These are phyloP conservation scores for Pythium myriotylum DNA, from an alignment of 352 stramenopile species.

Conservation along the genomic window DNA sequence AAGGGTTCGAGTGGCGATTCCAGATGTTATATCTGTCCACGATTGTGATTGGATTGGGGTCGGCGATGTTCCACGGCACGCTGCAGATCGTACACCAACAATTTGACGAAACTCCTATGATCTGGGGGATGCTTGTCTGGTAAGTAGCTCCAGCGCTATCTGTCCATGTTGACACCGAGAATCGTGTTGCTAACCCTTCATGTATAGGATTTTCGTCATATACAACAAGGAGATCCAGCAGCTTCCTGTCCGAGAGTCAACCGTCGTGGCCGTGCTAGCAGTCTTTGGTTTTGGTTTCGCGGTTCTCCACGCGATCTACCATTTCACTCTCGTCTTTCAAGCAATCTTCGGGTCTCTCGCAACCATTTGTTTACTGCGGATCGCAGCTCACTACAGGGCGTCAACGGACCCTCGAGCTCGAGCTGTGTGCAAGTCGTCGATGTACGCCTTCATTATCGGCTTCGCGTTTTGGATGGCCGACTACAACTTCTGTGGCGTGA, in stretches of 20 bases:
- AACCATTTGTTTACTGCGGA: conserved; percentile 45
- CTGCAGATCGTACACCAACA: conserved; percentile 81
- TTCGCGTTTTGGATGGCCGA: conserved; percentile 78
- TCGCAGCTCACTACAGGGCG: conserved; percentile 62
- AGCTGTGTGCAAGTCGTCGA: conserved; percentile 58
- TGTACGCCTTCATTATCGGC: conserved; percentile 58
- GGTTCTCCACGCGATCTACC: conserved; percentile 72
- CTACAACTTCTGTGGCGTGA: conserved; percentile 73
- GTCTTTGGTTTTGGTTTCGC: conserved; percentile 70
- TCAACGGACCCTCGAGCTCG: conserved; percentile 55
- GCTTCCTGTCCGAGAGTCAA: conserved; percentile 37
- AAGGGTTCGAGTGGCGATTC: conserved; percentile 78
- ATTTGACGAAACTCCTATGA: conserved; percentile 84
- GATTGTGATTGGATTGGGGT: conserved; percentile 82
- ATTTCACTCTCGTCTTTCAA: conserved; percentile 79
- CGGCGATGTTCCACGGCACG: conserved; percentile 85
- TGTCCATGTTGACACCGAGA: not conserved
- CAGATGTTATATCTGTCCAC: conserved; percentile 68
- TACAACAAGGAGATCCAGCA: conserved; percentile 73
- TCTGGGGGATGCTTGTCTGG: conserved; percentile 80
- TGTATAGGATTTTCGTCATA: conserved; percentile 81
- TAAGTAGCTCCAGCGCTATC: too few relatives aligned
- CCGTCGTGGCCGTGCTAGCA: conserved; percentile 50
- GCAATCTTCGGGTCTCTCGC: conserved; percentile 72
- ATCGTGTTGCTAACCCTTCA: not conserved